These are phyloP conservation scores for Penicillium roqueforti DNA, from an alignment of 495 filamentous ascomycete species.

Conservation along the genomic window DNA sequence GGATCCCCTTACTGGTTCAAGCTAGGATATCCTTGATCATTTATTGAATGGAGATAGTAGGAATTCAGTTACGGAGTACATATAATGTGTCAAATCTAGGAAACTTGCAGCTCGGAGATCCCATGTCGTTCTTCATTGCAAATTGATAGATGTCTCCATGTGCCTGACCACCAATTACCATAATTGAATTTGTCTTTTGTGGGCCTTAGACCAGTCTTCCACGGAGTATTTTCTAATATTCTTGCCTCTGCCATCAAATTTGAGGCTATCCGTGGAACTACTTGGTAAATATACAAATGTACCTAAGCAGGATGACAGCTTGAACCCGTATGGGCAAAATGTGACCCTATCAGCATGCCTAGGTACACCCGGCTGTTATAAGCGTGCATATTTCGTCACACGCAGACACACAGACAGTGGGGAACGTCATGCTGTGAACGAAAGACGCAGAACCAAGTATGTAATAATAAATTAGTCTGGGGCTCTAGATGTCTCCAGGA, in stretches of 20 bases:
- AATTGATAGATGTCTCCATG: constrained; percentile 1
- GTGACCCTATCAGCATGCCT: not conserved
- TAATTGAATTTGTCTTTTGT: not conserved
- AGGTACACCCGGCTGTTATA: not conserved
- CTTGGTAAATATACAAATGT: not conserved
- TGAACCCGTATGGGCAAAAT: not conserved
- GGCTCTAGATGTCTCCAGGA: not conserved
- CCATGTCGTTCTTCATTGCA: not conserved
- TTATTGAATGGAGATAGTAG: not conserved
- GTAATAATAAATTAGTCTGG: not conserved
- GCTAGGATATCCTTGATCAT: not conserved
- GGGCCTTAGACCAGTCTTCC: not conserved
- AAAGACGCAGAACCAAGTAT: not conserved
- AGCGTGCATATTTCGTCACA: not conserved
- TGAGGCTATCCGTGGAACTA: not conserved
- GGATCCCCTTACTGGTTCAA: not conserved
- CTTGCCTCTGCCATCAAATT: not conserved
- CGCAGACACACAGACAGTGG: not conserved
- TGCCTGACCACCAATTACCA: not conserved
- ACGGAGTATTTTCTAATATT: not conserved
- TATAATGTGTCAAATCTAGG: not conserved
- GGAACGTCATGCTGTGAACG: not conserved
- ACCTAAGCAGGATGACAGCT: not conserved
- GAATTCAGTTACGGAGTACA: not conserved
- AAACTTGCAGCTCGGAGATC: not conserved